A percentile compares a stretch with the other conserved stretches of the same genome.
Conservation (phyloP, 2,329 filamentous ascomycete species). For the Capronia epimyces region DNA sequence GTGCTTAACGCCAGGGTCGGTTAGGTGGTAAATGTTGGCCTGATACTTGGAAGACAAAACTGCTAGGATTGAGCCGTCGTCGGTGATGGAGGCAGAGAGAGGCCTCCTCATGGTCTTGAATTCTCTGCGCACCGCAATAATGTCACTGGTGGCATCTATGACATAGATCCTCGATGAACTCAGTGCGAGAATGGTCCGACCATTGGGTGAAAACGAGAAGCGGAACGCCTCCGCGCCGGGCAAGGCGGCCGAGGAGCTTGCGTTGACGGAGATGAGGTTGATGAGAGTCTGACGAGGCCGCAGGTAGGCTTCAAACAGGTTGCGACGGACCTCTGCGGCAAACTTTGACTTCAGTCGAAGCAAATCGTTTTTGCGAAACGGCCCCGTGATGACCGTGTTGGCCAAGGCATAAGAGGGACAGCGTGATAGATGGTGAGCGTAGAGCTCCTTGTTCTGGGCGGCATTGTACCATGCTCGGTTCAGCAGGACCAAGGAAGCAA, state of each 20-base stretch:
- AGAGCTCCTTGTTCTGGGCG: constrained; percentile 42
- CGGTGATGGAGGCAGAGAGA: constrained; percentile 69
- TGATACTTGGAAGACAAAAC: constrained; percentile 78
- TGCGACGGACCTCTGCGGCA: constrained; percentile 65
- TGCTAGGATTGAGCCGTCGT: constrained; percentile 69
- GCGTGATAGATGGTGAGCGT: constrained; percentile 43
- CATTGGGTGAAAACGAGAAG: constrained; percentile 71
- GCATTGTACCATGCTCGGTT: constrained; percentile 42
- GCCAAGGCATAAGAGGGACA: constrained; percentile 41
- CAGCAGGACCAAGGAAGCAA: constrained; percentile 44
- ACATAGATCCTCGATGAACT: constrained; percentile 82
- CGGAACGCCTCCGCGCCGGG: constrained; percentile 81
- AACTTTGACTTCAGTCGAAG: constrained; percentile 61
- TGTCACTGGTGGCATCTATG: constrained; percentile 58
- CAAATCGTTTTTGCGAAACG: constrained; percentile 46
- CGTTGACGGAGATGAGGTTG: constrained; percentile 75
- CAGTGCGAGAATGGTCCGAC: constrained; percentile 69
- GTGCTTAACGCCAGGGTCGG: constrained; percentile 58
- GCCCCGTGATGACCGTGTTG: constrained; percentile 33
- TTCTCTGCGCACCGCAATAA: constrained; percentile 64
- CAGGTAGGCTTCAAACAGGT: constrained; percentile 70
- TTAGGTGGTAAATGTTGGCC: constrained; percentile 77
- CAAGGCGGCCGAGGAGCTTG: constrained; percentile 72
- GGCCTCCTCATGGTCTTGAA: constrained; percentile 74
- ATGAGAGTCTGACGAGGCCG: constrained; percentile 65